phyloP scores from a whole-genome alignment of 2,329 filamentous ascomycete species.

The Fusarium austroafricanum region DNA sequence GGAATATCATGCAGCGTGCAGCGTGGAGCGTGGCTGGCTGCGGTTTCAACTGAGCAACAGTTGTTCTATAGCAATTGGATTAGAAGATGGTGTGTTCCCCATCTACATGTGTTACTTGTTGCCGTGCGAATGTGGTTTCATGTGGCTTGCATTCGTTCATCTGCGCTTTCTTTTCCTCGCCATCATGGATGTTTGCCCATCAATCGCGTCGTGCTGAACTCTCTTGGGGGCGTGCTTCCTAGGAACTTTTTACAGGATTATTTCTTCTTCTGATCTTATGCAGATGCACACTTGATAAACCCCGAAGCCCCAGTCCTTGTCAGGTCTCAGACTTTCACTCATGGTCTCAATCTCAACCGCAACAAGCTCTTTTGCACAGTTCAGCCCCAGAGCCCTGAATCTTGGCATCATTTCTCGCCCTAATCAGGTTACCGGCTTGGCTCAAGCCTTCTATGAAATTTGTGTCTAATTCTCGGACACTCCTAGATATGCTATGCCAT shows the following conservation, averaged over 20 bases:
- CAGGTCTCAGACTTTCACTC: background rate
- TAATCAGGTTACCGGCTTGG: constrained; percentile 17
- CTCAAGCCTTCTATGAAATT: background rate
- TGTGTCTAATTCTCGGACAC: constrained; percentile 8
- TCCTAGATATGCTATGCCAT: constrained; percentile 13
- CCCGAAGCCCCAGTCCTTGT: constrained; percentile 19
- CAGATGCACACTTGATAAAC: constrained; percentile 9
- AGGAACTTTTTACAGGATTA: background rate
- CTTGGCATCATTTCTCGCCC: constrained; percentile 11
- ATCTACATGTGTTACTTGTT: constrained; percentile 5
- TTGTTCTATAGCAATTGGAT: background rate
- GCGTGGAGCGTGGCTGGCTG: constrained; percentile 9
- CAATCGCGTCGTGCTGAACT: background rate
- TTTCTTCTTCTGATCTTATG: constrained; percentile 2
- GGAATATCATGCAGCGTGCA: background rate
- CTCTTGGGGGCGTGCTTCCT: background rate
- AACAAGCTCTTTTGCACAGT: constrained; percentile 6
- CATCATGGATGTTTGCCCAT: background rate
- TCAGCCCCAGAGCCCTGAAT: background rate
- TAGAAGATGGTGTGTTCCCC: constrained; percentile 1
- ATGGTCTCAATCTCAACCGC: constrained; percentile 8
- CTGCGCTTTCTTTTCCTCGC: constrained; percentile 20
- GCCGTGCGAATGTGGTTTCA: constrained; percentile 1
- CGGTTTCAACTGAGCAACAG: background rate
- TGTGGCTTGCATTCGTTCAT: constrained; percentile 20